Conservation (phyloP, 352 stramenopile genomes). For the Globisporangium spinosum region DNA sequence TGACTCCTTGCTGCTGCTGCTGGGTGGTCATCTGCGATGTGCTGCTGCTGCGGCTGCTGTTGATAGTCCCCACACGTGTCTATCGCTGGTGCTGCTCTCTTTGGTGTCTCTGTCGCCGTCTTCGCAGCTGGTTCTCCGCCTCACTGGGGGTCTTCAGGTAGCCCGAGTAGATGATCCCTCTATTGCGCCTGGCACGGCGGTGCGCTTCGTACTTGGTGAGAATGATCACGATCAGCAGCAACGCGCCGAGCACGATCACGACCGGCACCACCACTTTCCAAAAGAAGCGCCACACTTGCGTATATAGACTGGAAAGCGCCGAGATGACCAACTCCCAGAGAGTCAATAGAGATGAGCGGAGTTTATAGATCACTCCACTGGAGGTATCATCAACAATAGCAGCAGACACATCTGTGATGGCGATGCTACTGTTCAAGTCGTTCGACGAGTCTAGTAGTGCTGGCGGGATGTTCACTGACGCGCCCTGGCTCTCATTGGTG, state of each 20-base stretch:
- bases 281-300: not conserved
- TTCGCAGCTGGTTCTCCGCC: not conserved
- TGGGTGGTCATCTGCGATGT: not conserved
- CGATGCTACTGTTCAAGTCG: not conserved
- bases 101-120: not conserved
- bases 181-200: not conserved
- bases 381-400: not conserved
- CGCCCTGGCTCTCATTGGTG: not conserved
- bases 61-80: not conserved
- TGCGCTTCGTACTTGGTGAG: constrained; percentile 7
- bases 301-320: not conserved
- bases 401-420: not conserved
- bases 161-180: constrained; percentile 11
- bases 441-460: not conserved
- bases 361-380: not conserved
- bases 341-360: not conserved
- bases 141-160: constrained; percentile 9
- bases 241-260: constrained; percentile 10
- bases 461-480: not conserved
- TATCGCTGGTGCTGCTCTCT: not conserved
- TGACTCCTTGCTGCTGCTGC: not conserved
- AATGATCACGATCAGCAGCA: constrained; percentile 8
- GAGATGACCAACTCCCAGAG: not conserved
- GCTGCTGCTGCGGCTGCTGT: not conserved
- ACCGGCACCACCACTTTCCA: constrained; percentile 3